These are phyloP conservation scores for Picochlorum sp. DNA, from an alignment of 139 green algal genomes.

Conservation along the genomic window DNA sequence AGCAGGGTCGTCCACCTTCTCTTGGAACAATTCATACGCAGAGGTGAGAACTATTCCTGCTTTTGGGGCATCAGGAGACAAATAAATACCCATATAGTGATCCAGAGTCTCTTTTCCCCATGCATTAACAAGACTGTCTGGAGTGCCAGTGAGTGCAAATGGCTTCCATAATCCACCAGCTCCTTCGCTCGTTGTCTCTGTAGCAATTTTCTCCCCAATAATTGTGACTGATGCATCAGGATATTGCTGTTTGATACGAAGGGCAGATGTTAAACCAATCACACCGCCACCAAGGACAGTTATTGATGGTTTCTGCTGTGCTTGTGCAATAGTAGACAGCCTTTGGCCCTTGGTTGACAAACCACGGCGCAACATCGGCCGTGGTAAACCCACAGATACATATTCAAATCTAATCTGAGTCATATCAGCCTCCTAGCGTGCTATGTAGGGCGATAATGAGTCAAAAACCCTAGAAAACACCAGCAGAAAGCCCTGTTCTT, in stretches of 20 bases:
- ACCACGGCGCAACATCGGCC: too few relatives aligned
- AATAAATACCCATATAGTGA: constrained; percentile 39
- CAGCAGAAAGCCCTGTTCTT: too few relatives aligned
- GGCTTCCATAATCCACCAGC: constrained; percentile 63
- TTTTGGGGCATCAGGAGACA: constrained; percentile 27
- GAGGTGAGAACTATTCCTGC: constrained; percentile 16
- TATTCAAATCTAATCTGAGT: too few relatives aligned
- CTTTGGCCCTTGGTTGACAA: too few relatives aligned
- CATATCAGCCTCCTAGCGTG: too few relatives aligned
- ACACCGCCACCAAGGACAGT: constrained; percentile 32
- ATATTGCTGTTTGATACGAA: constrained; percentile 28
- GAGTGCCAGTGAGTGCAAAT: constrained; percentile 34
- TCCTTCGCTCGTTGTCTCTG: constrained; percentile 43
- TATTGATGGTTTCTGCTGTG: background rate
- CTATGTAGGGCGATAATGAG: too few relatives aligned
- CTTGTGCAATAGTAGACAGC: too few relatives aligned
- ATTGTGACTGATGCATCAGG: constrained; percentile 13
- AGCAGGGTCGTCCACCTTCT: constrained; percentile 16
- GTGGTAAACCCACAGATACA: too few relatives aligned
- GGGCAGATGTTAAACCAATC: constrained; percentile 30
- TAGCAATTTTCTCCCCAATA: constrained; percentile 33
- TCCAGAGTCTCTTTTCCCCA: constrained; percentile 49
- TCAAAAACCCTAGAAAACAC: too few relatives aligned
- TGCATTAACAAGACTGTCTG: constrained; percentile 19
- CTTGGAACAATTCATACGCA: constrained; percentile 32